Base-by-base conservation (phyloP, 2,329 filamentous ascomycete species). In the Drechslerella coelobrocha region DNA sequence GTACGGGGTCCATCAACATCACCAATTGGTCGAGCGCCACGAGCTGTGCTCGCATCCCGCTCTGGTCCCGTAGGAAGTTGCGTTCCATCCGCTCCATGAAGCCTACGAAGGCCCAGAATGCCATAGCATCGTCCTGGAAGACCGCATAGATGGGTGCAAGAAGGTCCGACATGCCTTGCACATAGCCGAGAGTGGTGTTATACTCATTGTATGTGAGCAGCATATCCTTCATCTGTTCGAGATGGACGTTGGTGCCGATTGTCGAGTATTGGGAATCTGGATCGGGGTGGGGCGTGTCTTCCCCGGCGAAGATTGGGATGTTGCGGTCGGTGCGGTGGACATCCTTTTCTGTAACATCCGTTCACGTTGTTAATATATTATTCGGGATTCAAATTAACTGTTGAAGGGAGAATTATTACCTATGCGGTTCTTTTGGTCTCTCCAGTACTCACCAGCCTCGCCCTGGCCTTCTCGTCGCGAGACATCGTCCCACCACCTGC, bases 181-280 rank as follows among this genome's bases (percentile, higher is more conserved):
- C 94, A 77, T 99, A 99, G 52, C 95, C 94, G 1, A 99, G 84
- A 66, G 94, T 91, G 68, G 88, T 90, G 81, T 99, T 99, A 80
- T 95, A 95, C 80, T 99, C 94, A 78, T 99, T 97, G 79, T 99
- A 99, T 0, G 94, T 97, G 17, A 99, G 84, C 0, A 99, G 87
- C 90, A 99, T 96, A 78, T 99, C 94, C 81, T 99, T 99, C 86
- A 99, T 90, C 81, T 99, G 94, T 80, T 99, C 94, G 73, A 99
- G 85, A 79, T 99, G 94, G 4, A 97, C 92, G 76, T 99, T 99
- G 50, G 94, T 99, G 73, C 94, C 94, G 2, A 88, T 86, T 47
- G 92, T 90, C 10, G 93, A 91, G 79, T 97, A 99, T 0, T 94
- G 93, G 0, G 93, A 97, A 72, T 93, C 90, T 0, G 94, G 94